Evolutionary conservation across 129 eudicot species (phyloP), one percentile per base, ranked within the genome.

Genomic region (Saposhnikovia divaricata): DNA sequence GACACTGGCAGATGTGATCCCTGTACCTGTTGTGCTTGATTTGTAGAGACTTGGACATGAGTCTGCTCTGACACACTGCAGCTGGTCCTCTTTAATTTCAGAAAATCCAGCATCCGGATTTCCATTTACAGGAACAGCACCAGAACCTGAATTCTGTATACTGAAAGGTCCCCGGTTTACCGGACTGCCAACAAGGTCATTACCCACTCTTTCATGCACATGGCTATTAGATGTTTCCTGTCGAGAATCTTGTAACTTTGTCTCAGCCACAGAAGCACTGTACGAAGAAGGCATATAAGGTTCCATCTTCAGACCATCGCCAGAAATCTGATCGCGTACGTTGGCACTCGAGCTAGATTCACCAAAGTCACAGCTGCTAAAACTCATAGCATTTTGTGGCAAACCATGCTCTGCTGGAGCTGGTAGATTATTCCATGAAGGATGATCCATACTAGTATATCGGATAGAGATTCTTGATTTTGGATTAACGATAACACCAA

Each of bases 301-400:
- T 53, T 85, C 86, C 53, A 53, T 53, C 71, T 80, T 85, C 44
- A 85, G 43, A 70, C 70, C 88, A 77, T 85, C 83, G 43, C 76
- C 78, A 73, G 80, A 40, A 23, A 71, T 82, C 19, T 72, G 89
- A 74, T 80, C 86, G 11, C 82, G 91, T 27, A 82, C 45, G 76
- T 78, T 86, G 81, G 87, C 87, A 78, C 86, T 76, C n/a, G 94
- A 90, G 87, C 97, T 92, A 61, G 92, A 92, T 82, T 92, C 96
- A 72, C 97, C 97, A 7, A 61, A 81, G 78, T 92, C 93, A 89
- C 93, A 87, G 25, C 83, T 84, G 69, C 89, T 87, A 44, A 80
- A 84, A 85, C 82, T 85, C 79, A 61, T 85, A 65, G 82, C 81
- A 59, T 40, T 79, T 71, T 79, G 81, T 69, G 92, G 81, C 66